These are phyloP conservation scores for Lophium mytilinum DNA, from an alignment of 495 filamentous ascomycete genomes.

Conservation along the genomic window DNA sequence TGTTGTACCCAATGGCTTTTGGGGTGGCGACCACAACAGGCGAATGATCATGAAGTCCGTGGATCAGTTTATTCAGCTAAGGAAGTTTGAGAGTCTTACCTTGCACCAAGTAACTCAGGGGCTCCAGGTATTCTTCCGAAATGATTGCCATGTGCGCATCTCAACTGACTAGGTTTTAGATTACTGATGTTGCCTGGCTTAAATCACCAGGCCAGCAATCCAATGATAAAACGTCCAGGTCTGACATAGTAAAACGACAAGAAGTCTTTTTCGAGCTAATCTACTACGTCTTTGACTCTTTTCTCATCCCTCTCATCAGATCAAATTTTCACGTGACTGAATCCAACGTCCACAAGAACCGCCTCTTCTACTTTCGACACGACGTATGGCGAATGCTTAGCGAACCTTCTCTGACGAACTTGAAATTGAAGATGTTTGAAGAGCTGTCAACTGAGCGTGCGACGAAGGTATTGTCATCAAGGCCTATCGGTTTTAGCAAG, in stretches of 20 bases:
- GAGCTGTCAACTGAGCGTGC: slow-evolving; percentile 58
- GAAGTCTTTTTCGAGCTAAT: slow-evolving; percentile 79
- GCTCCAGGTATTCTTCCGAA: slow-evolving; percentile 54
- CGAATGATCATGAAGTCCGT: slow-evolving; percentile 54
- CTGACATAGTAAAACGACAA: slow-evolving; percentile 66
- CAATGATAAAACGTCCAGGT: slow-evolving; percentile 51
- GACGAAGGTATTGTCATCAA: slow-evolving; percentile 47
- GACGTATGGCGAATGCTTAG: slow-evolving; percentile 77
- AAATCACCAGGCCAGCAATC: slow-evolving; percentile 38
- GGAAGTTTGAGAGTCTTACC: slow-evolving; percentile 72
- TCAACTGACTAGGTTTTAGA: slow-evolving; percentile 2
- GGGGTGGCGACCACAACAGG: slow-evolving; percentile 61
- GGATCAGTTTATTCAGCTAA: slow-evolving; percentile 65
- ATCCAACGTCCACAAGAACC: slow-evolving; percentile 68
- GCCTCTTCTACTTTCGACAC: slow-evolving; percentile 89
- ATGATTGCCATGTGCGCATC: slow-evolving; percentile 6
- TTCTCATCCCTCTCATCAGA: slow-evolving; percentile 80
- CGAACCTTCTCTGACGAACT: slow-evolving; percentile 57
- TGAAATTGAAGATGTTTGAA: slow-evolving; percentile 73
- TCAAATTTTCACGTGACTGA: slow-evolving; percentile 92
- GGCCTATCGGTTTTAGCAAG: slow-evolving; percentile 66
- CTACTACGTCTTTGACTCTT: slow-evolving; percentile 87
- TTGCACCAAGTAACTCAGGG: slow-evolving; percentile 71
- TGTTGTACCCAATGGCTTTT: slow-evolving; percentile 70
- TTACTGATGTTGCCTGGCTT: slow-evolving; percentile 59